phyloP scores from a whole-genome alignment of 2,329 filamentous ascomycete genomes.

The Paraphaeosphaeria minitans region DNA sequence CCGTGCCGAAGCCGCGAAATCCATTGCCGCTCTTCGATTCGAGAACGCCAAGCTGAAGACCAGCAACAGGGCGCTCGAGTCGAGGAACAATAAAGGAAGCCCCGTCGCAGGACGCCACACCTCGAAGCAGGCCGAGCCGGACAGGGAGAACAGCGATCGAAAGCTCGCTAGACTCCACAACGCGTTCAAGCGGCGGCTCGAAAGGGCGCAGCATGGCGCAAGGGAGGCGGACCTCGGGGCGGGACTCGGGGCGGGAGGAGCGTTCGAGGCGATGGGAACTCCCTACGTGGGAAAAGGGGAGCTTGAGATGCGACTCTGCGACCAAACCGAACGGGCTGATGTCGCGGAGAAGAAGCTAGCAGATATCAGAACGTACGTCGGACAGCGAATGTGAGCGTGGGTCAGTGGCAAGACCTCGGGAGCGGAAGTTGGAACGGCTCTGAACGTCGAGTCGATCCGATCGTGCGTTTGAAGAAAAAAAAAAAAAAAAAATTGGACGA shows the following conservation, averaged over 20 bases:
- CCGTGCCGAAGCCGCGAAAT: not conserved
- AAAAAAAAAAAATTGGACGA: too few species aligned
- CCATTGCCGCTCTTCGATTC: not conserved
- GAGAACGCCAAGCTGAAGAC: not conserved
- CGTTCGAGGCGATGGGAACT: not conserved
- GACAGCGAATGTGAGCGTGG: too few species aligned
- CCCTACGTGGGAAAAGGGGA: not conserved
- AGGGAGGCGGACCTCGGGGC: not conserved
- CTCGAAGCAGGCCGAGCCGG: not conserved
- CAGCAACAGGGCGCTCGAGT: not conserved
- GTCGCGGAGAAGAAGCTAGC: not conserved
- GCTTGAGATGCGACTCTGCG: not conserved
- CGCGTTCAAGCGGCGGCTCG: not conserved
- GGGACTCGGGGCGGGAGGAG: not conserved
- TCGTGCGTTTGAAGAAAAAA: too few species aligned
- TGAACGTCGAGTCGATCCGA: too few species aligned
- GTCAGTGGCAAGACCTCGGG: too few species aligned
- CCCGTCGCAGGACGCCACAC: not conserved
- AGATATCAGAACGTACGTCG: not conserved
- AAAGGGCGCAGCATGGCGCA: not conserved
- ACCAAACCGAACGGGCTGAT: not conserved
- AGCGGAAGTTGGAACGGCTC: too few species aligned
- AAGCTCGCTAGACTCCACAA: not conserved
- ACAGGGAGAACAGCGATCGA: not conserved
- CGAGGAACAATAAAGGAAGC: not conserved